Evolutionary conservation across 129 eudicot species (phyloP), one percentile per base, ranked within the genome.

Genomic region (Centella asiatica): DNA sequence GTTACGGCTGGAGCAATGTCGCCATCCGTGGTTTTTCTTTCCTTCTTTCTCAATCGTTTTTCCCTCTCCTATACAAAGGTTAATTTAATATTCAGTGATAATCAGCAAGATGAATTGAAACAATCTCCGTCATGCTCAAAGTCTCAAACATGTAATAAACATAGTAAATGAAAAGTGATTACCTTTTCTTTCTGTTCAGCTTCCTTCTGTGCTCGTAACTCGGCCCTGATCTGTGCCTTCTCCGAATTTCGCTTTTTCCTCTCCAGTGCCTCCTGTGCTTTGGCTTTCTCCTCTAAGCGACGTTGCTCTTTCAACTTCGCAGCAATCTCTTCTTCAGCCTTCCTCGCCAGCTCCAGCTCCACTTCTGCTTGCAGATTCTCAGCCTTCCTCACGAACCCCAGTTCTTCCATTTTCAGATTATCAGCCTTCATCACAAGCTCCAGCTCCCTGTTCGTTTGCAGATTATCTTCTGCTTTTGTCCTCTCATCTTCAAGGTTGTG

Each of bases 241-340:
- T 87, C 93, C 15, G 96, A 88, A 54, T 46, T 70, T 37, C 88
- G 74, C 69, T 66, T 87, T 57, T 92, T 92, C 81, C 96, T 78
- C 66, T 92, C 96, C 2, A 81, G 71, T 48, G 99, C 99, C 73
- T 92, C 99, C 7, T 62, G 58, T 24, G 95, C 95, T 78, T 92
- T 92, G 1, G 80, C 90, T 52, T 76, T 79, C 71, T 78, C 99
- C 82, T 87, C 95, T 55, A 72, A 40, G 31, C 95, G 85, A 2
- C 74, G 80, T 65, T 82, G 78, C 65, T 87, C 98, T 79, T 80
- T 92, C 82, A 84, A 68, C 74, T 70, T 77, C 15, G 76, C 95
- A 24, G 66, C 94, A 44, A 50, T 63, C 66, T 83, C 94, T 71
- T 69, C 67, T 54, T 90, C 93, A 4, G 71, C 89, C 67, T 77